phyloP scores from a whole-genome alignment of 805 yeast species.

The Aciculoconidium aculeatum region DNA sequence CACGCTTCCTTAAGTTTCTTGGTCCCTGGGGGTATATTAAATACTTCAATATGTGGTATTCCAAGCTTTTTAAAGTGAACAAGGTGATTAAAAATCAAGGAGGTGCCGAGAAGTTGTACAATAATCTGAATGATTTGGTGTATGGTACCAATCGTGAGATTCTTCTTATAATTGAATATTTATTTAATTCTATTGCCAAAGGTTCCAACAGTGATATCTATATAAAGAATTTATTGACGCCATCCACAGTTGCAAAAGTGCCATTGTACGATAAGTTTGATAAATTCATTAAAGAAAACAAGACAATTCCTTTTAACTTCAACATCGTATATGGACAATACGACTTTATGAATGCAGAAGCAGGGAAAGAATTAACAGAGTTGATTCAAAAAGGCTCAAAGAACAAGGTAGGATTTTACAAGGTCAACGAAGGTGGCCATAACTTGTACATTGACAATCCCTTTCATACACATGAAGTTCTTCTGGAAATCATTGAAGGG shows the following conservation, averaged over 20 bases:
- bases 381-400: conserved; percentile 1
- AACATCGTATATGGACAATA: conserved; percentile 59
- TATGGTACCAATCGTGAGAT: conserved; percentile 36
- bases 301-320: conserved; percentile 23
- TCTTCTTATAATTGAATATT: conserved; percentile 31
- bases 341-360: conserved; percentile 67
- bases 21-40: conserved; percentile 37
- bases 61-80: conserved; percentile 35
- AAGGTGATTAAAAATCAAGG: conserved; percentile 27
- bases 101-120: conserved; percentile 20
- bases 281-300: conserved; percentile 20
- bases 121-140: conserved; percentile 23
- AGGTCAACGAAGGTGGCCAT: conserved; percentile 36
- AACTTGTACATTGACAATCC: conserved; percentile 42
- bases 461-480: conserved; percentile 30
- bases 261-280: conserved; percentile 59
- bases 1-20: conserved; percentile 42
- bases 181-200: conserved; percentile 34
- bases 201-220: conserved; percentile 37
- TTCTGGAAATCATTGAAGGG: conserved; percentile 11
- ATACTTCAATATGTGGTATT: conserved; percentile 37
- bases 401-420: conserved; percentile 17
- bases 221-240: conserved; percentile 46
- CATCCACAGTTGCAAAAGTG: conserved; percentile 55
- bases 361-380: conserved; percentile 37